phyloP scores from a whole-genome alignment of 2,329 filamentous ascomycete genomes.

The Stachybotrys echinatus region DNA sequence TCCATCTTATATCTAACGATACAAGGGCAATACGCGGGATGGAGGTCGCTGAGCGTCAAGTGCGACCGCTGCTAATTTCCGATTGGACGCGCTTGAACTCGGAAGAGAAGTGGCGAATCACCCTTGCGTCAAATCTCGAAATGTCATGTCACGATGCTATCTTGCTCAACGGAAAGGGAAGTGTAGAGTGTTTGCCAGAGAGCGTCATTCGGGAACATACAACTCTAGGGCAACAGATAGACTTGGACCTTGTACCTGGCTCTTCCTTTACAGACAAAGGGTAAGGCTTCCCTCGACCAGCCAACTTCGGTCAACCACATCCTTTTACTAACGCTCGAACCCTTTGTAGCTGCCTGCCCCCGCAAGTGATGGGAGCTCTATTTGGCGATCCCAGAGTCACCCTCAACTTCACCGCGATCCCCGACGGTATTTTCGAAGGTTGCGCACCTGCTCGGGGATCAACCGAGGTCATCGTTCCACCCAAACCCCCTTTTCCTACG shows the following conservation, averaged over 20 bases:
- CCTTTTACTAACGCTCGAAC: conserved; percentile 11
- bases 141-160: conserved; percentile 55
- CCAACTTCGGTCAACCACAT: background rate
- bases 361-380: conserved; percentile 31
- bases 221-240: conserved; percentile 20
- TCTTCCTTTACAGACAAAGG: conserved; percentile 35
- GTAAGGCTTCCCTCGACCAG: conserved; percentile 19
- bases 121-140: conserved; percentile 38
- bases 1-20: conserved; percentile 36
- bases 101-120: conserved; percentile 36
- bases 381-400: conserved; percentile 14
- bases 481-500: background rate
- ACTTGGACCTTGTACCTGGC: conserved; percentile 20
- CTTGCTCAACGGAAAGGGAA: conserved; percentile 57
- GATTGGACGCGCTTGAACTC: conserved; percentile 54
- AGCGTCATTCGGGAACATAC: conserved; percentile 35
- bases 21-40: conserved; percentile 36
- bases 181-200: conserved; percentile 43
- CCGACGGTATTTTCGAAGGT: conserved; percentile 34
- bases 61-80: conserved; percentile 44
- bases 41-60: conserved; percentile 39
- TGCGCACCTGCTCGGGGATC: conserved; percentile 42
- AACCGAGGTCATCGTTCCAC: conserved; percentile 36
- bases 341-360: conserved; percentile 27
- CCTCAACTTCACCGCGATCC: conserved; percentile 30